These are phyloP conservation scores for Ogataea dorogensis DNA, from an alignment of 805 yeast genomes.

Conservation along the genomic window DNA sequence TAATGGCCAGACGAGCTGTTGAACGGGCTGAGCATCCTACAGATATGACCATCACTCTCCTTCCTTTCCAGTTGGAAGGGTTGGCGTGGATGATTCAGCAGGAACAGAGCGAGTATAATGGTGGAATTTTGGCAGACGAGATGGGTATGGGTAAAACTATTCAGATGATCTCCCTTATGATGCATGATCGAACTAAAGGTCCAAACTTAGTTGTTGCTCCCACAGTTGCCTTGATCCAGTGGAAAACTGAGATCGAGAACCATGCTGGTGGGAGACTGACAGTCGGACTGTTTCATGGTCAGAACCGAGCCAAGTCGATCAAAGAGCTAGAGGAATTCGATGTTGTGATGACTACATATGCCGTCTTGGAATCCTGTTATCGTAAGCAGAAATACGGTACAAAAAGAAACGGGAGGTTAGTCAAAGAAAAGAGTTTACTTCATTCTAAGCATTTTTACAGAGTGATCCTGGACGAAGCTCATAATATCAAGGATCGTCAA, in stretches of 20 bases:
- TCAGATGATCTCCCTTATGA: conserved; percentile 86
- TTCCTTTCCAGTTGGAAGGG: conserved; percentile 95
- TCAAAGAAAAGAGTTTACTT: conserved; percentile 71
- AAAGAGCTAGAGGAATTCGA: conserved; percentile 63
- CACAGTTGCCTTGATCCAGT: conserved; percentile 97
- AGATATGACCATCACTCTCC: conserved; percentile 66
- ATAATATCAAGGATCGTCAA: conserved; percentile 92
- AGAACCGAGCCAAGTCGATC: conserved; percentile 60
- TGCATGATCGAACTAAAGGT: conserved; percentile 60
- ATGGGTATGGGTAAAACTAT: conserved; percentile 99
- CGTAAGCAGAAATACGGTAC: conserved; percentile 85
- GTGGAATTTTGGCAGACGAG: conserved; percentile 96
- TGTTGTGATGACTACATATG: conserved; percentile 87
- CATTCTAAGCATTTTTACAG: conserved; percentile 78
- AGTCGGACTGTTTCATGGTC: conserved; percentile 81
- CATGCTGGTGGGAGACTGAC: conserved; percentile 74
- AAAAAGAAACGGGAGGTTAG: conserved; percentile 63
- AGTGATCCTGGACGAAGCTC: conserved; percentile 94
- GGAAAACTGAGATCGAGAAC: conserved; percentile 88
- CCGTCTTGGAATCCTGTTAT: conserved; percentile 84
- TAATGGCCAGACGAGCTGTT: conserved; percentile 45
- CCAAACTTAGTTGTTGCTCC: conserved; percentile 95
- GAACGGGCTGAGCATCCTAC: conserved; percentile 71
- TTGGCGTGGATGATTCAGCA: conserved; percentile 83
- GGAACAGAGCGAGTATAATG: conserved; percentile 74